Conservation (phyloP, 2,329 filamentous ascomycete genomes). For the Fusarium verrucosum region DNA sequence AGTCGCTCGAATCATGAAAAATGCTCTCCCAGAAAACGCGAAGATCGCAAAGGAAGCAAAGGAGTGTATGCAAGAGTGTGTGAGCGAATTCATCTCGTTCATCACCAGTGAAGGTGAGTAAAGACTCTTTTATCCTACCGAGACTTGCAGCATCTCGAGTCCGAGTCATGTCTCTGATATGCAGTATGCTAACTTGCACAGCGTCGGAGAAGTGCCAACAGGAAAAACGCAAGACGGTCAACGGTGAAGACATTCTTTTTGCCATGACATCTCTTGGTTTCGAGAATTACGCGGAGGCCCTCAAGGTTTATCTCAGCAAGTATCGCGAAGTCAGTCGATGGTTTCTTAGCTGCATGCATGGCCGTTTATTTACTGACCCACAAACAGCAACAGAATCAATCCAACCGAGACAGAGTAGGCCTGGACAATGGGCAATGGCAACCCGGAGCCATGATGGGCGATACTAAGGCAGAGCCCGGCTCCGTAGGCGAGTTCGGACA, state of each 20-base stretch:
- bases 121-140: neutral
- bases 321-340: constrained; percentile 86
- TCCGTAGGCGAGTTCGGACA: constrained; percentile 53
- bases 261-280: constrained; percentile 99
- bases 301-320: constrained; percentile 97
- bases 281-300: constrained; percentile 96
- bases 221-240: constrained; percentile 99
- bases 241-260: constrained; percentile 97
- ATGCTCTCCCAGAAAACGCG: constrained; percentile 94
- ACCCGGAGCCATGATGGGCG: constrained; percentile 45
- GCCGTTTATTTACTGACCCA: constrained; percentile 11
- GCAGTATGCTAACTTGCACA: constrained; percentile 53
- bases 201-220: constrained; percentile 99
- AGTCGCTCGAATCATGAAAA: constrained; percentile 99
- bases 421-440: constrained; percentile 49
- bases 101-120: constrained; percentile 96
- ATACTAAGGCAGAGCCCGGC: constrained; percentile 47
- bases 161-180: constrained; percentile 31
- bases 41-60: constrained; percentile 99
- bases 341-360: neutral
- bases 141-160: constrained; percentile 15
- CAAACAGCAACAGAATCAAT: constrained; percentile 54
- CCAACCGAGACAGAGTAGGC: constrained; percentile 51
- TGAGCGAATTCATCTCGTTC: constrained; percentile 99
- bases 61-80: constrained; percentile 99